A percentile compares a stretch with the other conserved stretches of the same genome.
These are phyloP conservation scores for Tetrapisispora taiwanensis DNA, from an alignment of 805 yeast species.

Conservation along the genomic window DNA sequence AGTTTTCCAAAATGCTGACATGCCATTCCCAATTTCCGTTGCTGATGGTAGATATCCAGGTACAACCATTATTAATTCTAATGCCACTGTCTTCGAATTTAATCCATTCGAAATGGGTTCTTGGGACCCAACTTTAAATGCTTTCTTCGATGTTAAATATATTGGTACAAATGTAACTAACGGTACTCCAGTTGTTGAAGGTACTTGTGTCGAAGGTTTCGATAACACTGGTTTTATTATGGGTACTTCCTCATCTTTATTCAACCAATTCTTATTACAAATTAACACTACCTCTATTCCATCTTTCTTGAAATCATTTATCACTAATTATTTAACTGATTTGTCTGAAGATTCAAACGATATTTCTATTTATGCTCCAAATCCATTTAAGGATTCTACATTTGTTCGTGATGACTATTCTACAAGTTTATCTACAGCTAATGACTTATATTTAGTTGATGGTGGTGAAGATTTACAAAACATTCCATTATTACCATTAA, in stretches of 20 bases:
- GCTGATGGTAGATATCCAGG: constrained; percentile 61
- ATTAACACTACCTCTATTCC: constrained; percentile 44
- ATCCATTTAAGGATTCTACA: constrained; percentile 50
- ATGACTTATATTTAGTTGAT: constrained; percentile 48
- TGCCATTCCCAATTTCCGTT: constrained; percentile 66
- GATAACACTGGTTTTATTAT: constrained; percentile 77
- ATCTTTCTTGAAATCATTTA: constrained; percentile 39
- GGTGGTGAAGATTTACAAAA: constrained; percentile 68
- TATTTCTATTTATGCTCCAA: constrained; percentile 60
- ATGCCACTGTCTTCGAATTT: constrained; percentile 61
- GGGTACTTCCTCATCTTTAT: constrained; percentile 77
- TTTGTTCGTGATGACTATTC: constrained; percentile 27
- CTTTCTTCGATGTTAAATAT: constrained; percentile 60
- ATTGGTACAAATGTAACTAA: constrained; percentile 55
- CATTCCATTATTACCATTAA: constrained; percentile 50
- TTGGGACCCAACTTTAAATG: constrained; percentile 68
- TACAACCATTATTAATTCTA: constrained; percentile 43
- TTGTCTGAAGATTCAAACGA: constrained; percentile 47
- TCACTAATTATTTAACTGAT: constrained; percentile 35
- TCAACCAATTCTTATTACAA: constrained; percentile 56
- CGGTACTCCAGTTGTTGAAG: constrained; percentile 44
- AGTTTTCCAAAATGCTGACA: constrained; percentile 49
- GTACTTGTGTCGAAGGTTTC: constrained; percentile 58
- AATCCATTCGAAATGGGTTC: constrained; percentile 73
- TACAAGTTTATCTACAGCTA: constrained; percentile 33